Base-by-base conservation (phyloP, 176 grass and related monocot genomes). In the Poa pratensis region DNA sequence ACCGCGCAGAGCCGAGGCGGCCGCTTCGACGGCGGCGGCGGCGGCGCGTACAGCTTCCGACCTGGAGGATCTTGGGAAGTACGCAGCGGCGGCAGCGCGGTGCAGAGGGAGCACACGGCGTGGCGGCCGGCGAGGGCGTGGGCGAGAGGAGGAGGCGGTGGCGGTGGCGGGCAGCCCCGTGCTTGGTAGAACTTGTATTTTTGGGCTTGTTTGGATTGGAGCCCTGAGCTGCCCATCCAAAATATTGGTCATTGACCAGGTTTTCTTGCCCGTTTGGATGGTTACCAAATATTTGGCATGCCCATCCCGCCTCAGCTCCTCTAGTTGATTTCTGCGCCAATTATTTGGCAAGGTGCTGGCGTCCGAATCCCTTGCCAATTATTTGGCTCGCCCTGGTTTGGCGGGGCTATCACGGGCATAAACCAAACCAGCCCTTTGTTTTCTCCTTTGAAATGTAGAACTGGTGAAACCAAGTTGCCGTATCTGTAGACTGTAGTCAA, bases 71-170 rank as follows among this genome's bases (percentile, higher is more conserved):
- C 17, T 27, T 53, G 17, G 57, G 14, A 53, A 5, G 55, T 30
- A 30, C 32, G 45, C 14, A 7, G 40, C 9, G 18, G 39, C 11
- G 12, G 45, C 2, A n/a, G n/a, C n/a, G n/a, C n/a, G n/a, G 22
- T 39, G 20, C 63, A 83, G 39, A 62, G 14, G 70, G 48, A 82
- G 77, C 16, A 68, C 6, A 16, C 10, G 1, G 68, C 24, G 9
- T 81, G 82, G 82, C 69, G 50, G 0, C 68, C 87, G 11, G 77
- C n/a, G 9, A 60, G 51, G 24, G 11, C 70, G 3, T 28, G 17
- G 69, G 15, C 66, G 5, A 42, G 84, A 34, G 66, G 66, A 23
- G 76, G 76, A 5, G 3, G 69, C 59, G 59, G 59, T 11, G 48
- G 48, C 48, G 59, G 58, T 9, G 22, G 22, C 22, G 11, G 43